These are phyloP conservation scores for Colletotrichum navitas DNA, from an alignment of 2,329 filamentous ascomycete genomes.

Conservation along the genomic window DNA sequence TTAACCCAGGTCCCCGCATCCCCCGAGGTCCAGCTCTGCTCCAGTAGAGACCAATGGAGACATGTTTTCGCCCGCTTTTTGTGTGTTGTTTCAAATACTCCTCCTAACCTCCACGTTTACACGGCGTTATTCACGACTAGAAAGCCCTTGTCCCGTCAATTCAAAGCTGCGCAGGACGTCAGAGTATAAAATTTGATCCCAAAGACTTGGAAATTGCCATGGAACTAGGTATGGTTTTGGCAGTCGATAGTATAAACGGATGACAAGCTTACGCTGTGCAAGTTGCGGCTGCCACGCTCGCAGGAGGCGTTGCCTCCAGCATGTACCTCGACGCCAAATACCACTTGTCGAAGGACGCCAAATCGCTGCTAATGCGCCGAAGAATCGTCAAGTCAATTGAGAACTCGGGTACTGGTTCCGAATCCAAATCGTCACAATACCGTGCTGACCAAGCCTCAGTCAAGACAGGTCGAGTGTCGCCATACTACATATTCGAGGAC, in stretches of 20 bases:
- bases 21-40: no score
- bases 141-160: background rate
- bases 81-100: background rate
- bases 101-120: background rate
- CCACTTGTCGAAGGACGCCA: slow-evolving; percentile 73
- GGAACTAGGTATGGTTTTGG: slow-evolving; percentile 24
- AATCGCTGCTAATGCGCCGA: slow-evolving; percentile 52
- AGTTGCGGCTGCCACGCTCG: slow-evolving; percentile 54
- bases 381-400: slow-evolving; percentile 56
- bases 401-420: slow-evolving; percentile 42
- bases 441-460: slow-evolving; percentile 50
- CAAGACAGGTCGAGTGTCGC: slow-evolving; percentile 65
- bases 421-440: slow-evolving; percentile 47
- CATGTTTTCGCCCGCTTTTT: background rate
- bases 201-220: background rate
- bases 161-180: background rate
- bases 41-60: no score
- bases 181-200: background rate
- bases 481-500: slow-evolving; percentile 76
- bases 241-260: background rate
- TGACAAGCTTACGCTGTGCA: slow-evolving; percentile 38
- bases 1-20: slow-evolving; percentile 13
- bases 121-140: no score
- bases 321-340: slow-evolving; percentile 77
- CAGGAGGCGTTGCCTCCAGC: slow-evolving; percentile 44